Evolutionary conservation across 2,329 filamentous ascomycete species (phyloP).

Genomic region (Aureobasidium subglaciale): DNA sequence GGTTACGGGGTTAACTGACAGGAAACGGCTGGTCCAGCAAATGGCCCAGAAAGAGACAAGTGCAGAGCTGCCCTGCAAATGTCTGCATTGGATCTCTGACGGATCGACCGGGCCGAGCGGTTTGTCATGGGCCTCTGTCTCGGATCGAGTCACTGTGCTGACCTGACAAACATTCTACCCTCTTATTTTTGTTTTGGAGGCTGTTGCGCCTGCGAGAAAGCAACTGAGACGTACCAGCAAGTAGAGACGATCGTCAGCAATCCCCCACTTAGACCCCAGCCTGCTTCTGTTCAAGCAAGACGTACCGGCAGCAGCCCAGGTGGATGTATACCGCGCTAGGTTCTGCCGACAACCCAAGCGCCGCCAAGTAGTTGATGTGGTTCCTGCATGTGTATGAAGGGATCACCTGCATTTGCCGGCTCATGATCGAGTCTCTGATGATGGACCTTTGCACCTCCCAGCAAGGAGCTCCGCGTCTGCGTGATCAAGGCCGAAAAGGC

Average conservation of each 20-base stretch:
- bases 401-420: constrained; percentile 11
- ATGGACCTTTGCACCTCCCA: constrained; percentile 13
- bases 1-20: constrained; percentile 11
- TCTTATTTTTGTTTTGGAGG: constrained; percentile 2
- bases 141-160: constrained; percentile 12
- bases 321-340: constrained; percentile 6
- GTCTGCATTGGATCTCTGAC: constrained; percentile 12
- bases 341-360: constrained; percentile 7
- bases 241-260: constrained; percentile 13
- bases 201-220: constrained; percentile 1
- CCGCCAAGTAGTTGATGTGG: constrained; percentile 11
- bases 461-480: constrained; percentile 15
- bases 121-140: constrained; percentile 12
- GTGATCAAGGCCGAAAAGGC: constrained; percentile 12
- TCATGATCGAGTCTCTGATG: constrained; percentile 10
- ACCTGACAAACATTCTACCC: constrained; percentile 14
- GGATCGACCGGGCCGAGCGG: constrained; percentile 10
- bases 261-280: background rate
- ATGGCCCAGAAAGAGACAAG: constrained; percentile 5
- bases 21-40: constrained; percentile 8
- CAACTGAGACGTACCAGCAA: constrained; percentile 8
- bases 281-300: background rate
- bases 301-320: constrained; percentile 5
- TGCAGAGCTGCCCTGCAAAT: constrained; percentile 11
- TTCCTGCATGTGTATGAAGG: constrained; percentile 14